Evolutionary conservation across 2,329 filamentous ascomycete genomes (phyloP).

Genomic region (Chaetomiaceae sp.): DNA sequence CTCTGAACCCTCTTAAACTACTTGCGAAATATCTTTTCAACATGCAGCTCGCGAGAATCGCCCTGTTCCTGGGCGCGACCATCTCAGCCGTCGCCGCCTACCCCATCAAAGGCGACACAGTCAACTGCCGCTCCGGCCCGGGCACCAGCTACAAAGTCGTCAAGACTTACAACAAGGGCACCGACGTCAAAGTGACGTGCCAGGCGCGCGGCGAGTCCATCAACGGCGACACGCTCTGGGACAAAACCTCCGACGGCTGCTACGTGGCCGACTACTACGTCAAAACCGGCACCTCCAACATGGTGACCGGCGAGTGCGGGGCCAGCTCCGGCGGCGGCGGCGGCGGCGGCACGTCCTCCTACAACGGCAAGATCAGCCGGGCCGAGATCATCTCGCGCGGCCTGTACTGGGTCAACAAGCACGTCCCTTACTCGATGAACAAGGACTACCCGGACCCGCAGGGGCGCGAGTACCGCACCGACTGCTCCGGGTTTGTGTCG

Average conservation of each 20-base stretch:
- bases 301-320: slow-evolving; percentile 4
- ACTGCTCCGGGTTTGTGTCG: slow-evolving; percentile 16
- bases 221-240: slow-evolving; percentile 8
- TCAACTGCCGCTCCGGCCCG: slow-evolving; percentile 16
- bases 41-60: slow-evolving; percentile 9
- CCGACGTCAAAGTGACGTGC: slow-evolving; percentile 9
- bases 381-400: slow-evolving; percentile 14
- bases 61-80: slow-evolving; percentile 7
- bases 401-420: slow-evolving; percentile 7
- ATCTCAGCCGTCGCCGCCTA: slow-evolving; percentile 10
- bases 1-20: too few species aligned
- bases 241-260: slow-evolving; percentile 12
- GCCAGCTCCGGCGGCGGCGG: background rate
- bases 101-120: slow-evolving; percentile 7
- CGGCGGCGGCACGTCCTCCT: background rate
- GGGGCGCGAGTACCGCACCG: slow-evolving; percentile 15
- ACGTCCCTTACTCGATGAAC: slow-evolving; percentile 14
- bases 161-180: slow-evolving; percentile 5
- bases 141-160: slow-evolving; percentile 8
- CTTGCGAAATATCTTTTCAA: too few species aligned
- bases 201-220: slow-evolving; percentile 6
- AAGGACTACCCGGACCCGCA: slow-evolving; percentile 10
- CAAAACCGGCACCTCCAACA: slow-evolving; percentile 6
- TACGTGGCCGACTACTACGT: slow-evolving; percentile 14
- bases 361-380: slow-evolving; percentile 13